A percentile compares a stretch with the other conserved stretches of the same genome.
These are phyloP conservation scores for Corylus americana DNA, from an alignment of 306 rosid species.

Conservation along the genomic window DNA sequence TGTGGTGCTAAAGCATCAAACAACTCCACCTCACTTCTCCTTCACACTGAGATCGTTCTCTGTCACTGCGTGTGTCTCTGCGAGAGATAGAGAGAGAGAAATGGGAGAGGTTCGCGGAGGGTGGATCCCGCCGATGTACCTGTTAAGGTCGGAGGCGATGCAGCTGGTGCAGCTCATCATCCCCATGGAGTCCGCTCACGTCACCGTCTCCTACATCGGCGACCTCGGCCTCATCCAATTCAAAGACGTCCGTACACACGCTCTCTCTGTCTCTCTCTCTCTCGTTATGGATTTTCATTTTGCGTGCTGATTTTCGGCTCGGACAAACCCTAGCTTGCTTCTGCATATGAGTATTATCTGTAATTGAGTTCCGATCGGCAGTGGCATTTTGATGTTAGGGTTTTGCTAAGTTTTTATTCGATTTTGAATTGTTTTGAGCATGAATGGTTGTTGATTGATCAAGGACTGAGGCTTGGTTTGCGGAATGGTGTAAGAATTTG, in stretches of 20 bases:
- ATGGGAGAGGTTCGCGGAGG: conserved; percentile 73
- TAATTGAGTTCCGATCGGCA: not conserved
- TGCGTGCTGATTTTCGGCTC: not conserved
- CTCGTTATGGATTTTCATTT: not conserved
- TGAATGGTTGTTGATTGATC: conserved; percentile 23
- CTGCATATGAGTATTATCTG: not conserved
- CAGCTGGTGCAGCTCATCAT: conserved; percentile 95
- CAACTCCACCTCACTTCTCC: not conserved
- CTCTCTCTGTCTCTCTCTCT: not conserved
- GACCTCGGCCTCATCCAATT: conserved; percentile 92
- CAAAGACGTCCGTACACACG: conserved; percentile 63
- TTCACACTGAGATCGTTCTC: not conserved
- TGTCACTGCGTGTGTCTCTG: not conserved
- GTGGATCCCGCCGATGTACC: conserved; percentile 96
- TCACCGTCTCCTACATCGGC: conserved; percentile 89
- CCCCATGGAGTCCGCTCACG: conserved; percentile 92
- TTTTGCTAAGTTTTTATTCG: conserved; percentile 5
- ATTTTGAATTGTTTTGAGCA: not conserved
- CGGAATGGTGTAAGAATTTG: not conserved
- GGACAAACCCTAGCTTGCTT: conserved; percentile 34
- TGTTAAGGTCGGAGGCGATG: conserved; percentile 97
- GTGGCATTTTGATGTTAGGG: conserved; percentile 14
- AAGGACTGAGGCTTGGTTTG: conserved; percentile 21
- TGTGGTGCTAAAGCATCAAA: conserved; percentile 14
- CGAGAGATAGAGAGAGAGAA: conserved; percentile 20